phyloP scores from a whole-genome alignment of 2,329 filamentous ascomycete genomes.

The Calycina herbarum region DNA sequence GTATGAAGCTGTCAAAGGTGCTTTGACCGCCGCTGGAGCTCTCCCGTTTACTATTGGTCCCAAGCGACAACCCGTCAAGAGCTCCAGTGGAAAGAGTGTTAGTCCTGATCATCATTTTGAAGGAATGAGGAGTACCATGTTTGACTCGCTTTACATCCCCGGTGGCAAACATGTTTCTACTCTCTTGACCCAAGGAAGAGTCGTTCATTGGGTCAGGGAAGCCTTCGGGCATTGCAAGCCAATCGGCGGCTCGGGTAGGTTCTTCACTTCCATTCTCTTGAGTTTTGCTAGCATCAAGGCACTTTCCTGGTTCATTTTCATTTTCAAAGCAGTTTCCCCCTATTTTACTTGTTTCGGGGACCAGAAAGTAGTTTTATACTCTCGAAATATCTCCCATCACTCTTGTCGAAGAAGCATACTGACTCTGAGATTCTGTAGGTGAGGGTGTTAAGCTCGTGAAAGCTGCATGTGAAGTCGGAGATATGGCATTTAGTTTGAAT shows the following conservation, averaged over 20 bases:
- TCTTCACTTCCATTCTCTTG: too few relatives aligned
- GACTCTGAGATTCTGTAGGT: slow-evolving; percentile 32
- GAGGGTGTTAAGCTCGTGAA: slow-evolving; percentile 67
- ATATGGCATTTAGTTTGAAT: slow-evolving; percentile 46
- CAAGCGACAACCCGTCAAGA: slow-evolving; percentile 62
- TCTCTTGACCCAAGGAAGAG: slow-evolving; percentile 68
- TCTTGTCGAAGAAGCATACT: too few relatives aligned
- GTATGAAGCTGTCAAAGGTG: slow-evolving; percentile 65
- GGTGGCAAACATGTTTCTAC: slow-evolving; percentile 65
- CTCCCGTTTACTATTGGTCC: slow-evolving; percentile 73
- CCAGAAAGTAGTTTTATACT: too few relatives aligned
- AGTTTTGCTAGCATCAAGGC: too few relatives aligned
- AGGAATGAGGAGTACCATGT: slow-evolving; percentile 77
- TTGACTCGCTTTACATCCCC: slow-evolving; percentile 76
- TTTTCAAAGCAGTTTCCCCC: too few relatives aligned
- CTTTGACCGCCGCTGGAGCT: slow-evolving; percentile 61
- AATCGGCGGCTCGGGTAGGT: too few relatives aligned
- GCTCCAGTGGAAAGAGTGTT: slow-evolving; percentile 47
- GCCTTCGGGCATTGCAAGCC: slow-evolving; percentile 65
- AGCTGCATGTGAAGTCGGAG: slow-evolving; percentile 45
- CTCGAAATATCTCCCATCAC: too few relatives aligned
- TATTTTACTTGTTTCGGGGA: too few relatives aligned
- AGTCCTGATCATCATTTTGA: slow-evolving; percentile 77
- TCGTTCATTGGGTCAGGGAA: slow-evolving; percentile 75
- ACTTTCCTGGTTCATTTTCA: too few relatives aligned